Evolutionary conservation across 495 filamentous ascomycete genomes (phyloP), one percentile per base, ranked within the genome.

Genomic region (Aspergillus incahuasiensis): DNA sequence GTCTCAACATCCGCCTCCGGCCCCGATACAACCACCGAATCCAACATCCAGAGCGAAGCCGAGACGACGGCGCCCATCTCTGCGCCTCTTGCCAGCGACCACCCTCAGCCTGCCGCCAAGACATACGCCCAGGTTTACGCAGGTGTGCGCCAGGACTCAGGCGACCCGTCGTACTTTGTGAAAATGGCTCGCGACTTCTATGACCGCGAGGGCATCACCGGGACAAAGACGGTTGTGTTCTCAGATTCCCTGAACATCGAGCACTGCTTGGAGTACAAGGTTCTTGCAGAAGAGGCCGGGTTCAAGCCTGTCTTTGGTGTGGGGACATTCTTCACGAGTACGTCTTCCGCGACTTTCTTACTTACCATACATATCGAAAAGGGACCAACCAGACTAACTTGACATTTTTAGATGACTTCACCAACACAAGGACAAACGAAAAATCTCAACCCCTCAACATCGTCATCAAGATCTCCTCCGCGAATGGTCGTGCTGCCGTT

Each of bases 381-480:
- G 18, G 32, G n/a, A 19, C 43, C 13, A 25, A 30, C 2, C 19
- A 13, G 22, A 38, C 41, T 18, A 47, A 38, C 20, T 6, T 39
- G 11, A 25, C 43, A 7, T 38, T 5, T 16, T 15, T 57, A 85
- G 86, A 97, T 68, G 94, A 98, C 68, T 98, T 90, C 69, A 69
- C 65, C 7, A 81, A 88, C 58, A 69, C 75, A 38, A 82, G 78
- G 16, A 84, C 81, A 5, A 82, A 83, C 21, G 81, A 85, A 64
- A 97, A 96, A 69, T 96, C 91, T 6, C 82, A 82, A n/a, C 94
- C 94, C 0, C 79, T 98, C 16, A 98, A 98, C 60, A 98, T 98
- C 59, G 94, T 98, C 59, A 95, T 98, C 74, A 98, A 98, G 73
- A 79, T 98, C 44, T 84, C 87, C 50, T 89, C 88, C 12, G 94